Evolutionary conservation across 306 rosid genomes (phyloP).

Genomic region (Rosa persica): DNA sequence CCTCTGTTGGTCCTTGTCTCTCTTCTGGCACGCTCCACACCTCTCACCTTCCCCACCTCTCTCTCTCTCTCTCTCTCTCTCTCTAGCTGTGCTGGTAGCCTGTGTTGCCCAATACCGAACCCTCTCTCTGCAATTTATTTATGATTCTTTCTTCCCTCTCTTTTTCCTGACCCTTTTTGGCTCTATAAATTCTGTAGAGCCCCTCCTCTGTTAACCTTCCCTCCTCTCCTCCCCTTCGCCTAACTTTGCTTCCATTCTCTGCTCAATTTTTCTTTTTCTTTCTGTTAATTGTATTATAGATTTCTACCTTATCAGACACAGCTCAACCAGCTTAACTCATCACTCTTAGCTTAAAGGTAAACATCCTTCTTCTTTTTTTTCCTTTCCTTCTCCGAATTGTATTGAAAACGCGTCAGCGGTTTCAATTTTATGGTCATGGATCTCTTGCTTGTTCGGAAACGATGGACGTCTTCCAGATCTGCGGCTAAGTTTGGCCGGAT

Average conservation of each 20-base stretch:
- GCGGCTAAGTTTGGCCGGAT: not conserved
- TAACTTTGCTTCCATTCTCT: not conserved
- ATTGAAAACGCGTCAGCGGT: not conserved
- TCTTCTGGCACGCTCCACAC: conserved; percentile 2
- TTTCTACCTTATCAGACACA: not conserved
- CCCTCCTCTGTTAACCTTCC: not conserved
- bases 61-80: not conserved
- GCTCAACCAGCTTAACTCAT: not conserved
- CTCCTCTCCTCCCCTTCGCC: not conserved
- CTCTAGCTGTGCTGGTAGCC: not conserved
- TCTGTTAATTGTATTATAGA: not conserved
- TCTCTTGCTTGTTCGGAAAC: not conserved
- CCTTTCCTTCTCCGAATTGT: not conserved
- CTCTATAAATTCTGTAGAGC: conserved; percentile 25
- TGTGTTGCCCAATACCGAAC: not conserved
- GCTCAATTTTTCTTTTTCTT: not conserved
- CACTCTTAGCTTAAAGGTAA: not conserved
- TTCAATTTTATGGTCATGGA: not conserved
- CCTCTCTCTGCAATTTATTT: not conserved
- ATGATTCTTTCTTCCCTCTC: conserved; percentile 8
- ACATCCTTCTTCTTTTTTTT: not conserved
- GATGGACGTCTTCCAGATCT: not conserved
- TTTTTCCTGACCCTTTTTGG: not conserved
- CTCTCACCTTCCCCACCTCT: not conserved
- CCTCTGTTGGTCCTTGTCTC: not conserved